Conservation (phyloP, 1,284 basidiomycete species). For the Irpex rosettiformis region DNA sequence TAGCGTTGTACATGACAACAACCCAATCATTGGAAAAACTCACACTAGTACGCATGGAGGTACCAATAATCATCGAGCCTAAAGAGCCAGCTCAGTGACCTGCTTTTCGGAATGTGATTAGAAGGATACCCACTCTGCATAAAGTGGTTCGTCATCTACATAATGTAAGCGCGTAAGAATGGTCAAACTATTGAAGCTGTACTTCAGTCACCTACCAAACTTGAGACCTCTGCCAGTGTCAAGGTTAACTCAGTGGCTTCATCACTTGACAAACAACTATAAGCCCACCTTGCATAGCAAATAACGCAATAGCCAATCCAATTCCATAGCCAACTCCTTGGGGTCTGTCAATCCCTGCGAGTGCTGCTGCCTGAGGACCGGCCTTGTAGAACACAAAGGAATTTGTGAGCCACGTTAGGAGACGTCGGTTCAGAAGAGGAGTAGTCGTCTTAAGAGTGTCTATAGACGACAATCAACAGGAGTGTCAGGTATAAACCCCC, state of each 20-base stretch:
- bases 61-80: constrained; percentile 53
- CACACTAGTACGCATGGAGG: constrained; percentile 49
- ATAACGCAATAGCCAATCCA: constrained; percentile 57
- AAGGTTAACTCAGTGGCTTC: neutral
- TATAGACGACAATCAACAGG: constrained; percentile 19
- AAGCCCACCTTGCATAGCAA: constrained; percentile 58
- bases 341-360: constrained; percentile 33
- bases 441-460: constrained; percentile 58
- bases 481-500: neutral
- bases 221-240: constrained; percentile 41
- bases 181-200: neutral
- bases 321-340: constrained; percentile 56
- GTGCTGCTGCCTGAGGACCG: constrained; percentile 34
- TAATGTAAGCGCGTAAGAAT: neutral
- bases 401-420: constrained; percentile 61
- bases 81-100: constrained; percentile 1
- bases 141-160: constrained; percentile 49
- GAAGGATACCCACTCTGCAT: constrained; percentile 36
- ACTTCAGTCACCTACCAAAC: constrained; percentile 35
- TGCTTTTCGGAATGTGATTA: constrained; percentile 2
- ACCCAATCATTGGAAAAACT: too few relatives aligned
- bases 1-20: constrained; percentile 9
- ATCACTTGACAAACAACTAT: neutral
- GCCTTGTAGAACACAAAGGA: constrained; percentile 45
- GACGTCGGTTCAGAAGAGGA: constrained; percentile 58